phyloP scores from a whole-genome alignment of 306 rosid species.

The Begonia peltatifolia region DNA sequence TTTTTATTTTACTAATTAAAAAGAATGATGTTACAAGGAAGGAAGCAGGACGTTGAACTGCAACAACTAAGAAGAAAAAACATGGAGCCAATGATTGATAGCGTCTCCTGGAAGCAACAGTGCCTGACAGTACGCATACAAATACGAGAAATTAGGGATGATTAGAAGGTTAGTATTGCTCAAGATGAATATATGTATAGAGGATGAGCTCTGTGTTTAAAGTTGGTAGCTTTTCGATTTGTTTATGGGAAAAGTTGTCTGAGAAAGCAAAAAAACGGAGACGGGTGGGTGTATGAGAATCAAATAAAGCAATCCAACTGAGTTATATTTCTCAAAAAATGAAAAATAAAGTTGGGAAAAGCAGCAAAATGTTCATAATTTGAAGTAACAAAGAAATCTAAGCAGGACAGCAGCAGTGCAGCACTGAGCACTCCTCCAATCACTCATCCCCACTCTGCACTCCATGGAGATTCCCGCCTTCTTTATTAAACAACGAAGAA shows the following conservation, averaged over 20 bases:
- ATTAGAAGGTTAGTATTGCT: too few species aligned
- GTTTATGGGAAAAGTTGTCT: conserved; percentile 27
- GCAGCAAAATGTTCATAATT: conserved; percentile 14
- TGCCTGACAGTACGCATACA: too few species aligned
- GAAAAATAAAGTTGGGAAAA: not conserved
- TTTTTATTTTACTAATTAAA: too few species aligned
- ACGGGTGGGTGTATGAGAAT: conserved; percentile 39
- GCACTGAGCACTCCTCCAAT: conserved; percentile 23
- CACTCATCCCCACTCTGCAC: not conserved
- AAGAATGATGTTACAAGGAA: too few species aligned
- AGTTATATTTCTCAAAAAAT: conserved; percentile 11
- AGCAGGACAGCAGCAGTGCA: too few species aligned
- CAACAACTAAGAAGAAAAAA: too few species aligned
- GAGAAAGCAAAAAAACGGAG: conserved; percentile 23
- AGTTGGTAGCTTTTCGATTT: conserved; percentile 38
- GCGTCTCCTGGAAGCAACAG: too few species aligned
- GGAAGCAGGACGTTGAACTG: too few species aligned
- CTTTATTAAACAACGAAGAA: not conserved
- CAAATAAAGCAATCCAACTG: conserved; percentile 39
- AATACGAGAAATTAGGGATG: too few species aligned
- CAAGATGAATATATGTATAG: too few species aligned
- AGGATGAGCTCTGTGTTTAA: conserved; percentile 15
- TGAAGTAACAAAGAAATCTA: conserved; percentile 19
- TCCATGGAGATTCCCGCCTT: conserved; percentile 41
- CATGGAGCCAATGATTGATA: too few species aligned